These are phyloP conservation scores for Chrysophaeum taylorii DNA, from an alignment of 352 stramenopile species.

Conservation along the genomic window DNA sequence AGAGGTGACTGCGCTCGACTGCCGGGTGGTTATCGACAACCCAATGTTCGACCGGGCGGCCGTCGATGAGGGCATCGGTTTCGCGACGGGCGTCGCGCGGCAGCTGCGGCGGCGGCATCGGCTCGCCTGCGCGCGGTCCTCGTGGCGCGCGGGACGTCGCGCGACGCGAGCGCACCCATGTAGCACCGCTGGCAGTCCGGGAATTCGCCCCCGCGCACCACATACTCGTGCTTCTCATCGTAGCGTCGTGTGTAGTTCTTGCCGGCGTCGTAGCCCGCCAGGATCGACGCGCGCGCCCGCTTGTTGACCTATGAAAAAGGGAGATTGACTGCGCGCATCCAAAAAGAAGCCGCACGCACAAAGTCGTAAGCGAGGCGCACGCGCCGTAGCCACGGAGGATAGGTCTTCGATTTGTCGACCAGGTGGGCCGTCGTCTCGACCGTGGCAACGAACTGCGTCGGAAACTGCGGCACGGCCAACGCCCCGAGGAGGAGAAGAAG, in stretches of 20 bases:
- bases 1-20: slow-evolving; percentile 20
- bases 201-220: slow-evolving; percentile 17
- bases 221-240: slow-evolving; percentile 27
- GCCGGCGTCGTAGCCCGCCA: slow-evolving; percentile 24
- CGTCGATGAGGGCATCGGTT: slow-evolving; percentile 19
- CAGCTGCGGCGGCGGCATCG: slow-evolving; percentile 23
- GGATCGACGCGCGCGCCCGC: slow-evolving; percentile 24
- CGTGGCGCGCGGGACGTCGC: no score
- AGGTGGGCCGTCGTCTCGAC: slow-evolving; percentile 27
- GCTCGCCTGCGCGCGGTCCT: slow-evolving; percentile 21
- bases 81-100: slow-evolving; percentile 10
- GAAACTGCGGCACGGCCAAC: slow-evolving; percentile 7
- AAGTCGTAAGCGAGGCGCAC: slow-evolving; percentile 29
- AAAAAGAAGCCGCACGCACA: no score
- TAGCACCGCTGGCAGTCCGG: slow-evolving; percentile 15
- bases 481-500: no score
- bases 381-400: slow-evolving; percentile 26
- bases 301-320: slow-evolving; percentile 22
- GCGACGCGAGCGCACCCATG: no score
- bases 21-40: slow-evolving; percentile 20
- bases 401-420: slow-evolving; percentile 21
- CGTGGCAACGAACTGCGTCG: slow-evolving; percentile 22
- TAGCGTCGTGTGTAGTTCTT: slow-evolving; percentile 34
- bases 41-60: slow-evolving; percentile 17
- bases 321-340: no score